phyloP scores from a whole-genome alignment of 1,284 basidiomycete genomes.

The Cystobasidiaceae sp. region DNA sequence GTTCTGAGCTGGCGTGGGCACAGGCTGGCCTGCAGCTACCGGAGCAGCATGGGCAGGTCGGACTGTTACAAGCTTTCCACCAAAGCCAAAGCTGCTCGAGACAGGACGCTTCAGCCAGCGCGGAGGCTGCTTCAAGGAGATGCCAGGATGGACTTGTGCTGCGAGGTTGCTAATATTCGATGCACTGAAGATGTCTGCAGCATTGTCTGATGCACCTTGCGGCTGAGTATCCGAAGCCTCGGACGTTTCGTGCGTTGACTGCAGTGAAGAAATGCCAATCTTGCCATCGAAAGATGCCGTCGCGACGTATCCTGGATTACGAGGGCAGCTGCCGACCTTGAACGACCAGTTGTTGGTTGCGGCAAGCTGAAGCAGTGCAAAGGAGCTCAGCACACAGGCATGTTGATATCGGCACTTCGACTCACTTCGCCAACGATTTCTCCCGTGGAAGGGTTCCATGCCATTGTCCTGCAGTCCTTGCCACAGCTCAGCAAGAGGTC shows the following conservation, averaged over 20 bases:
- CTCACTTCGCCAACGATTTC: conserved; percentile 82
- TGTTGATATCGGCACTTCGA: no score
- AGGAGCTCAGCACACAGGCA: no score
- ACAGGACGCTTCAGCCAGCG: conserved; percentile 89
- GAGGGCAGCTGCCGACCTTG: conserved; percentile 94
- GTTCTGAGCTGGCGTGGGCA: conserved; percentile 51
- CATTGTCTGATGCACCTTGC: conserved; percentile 53
- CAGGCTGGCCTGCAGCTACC: conserved; percentile 59
- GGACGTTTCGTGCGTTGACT: conserved; percentile 69
- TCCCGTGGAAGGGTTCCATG: conserved; percentile 91
- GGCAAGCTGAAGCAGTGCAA: conserved; percentile 68
- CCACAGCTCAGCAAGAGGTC: conserved; percentile 90
- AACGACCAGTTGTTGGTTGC: conserved; percentile 94
- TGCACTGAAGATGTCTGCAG: conserved; percentile 63
- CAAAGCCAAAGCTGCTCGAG: conserved; percentile 83
- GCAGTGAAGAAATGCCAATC: conserved; percentile 78
- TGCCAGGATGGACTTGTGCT: conserved; percentile 47
- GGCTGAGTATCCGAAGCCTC: conserved; percentile 39
- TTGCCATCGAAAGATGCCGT: conserved; percentile 76
- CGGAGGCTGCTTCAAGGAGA: conserved; percentile 83
- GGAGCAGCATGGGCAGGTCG: conserved; percentile 57
- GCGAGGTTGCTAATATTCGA: conserved; percentile 34
- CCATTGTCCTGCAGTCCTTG: conserved; percentile 91
- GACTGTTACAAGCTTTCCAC: conserved; percentile 68
- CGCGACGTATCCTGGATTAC: conserved; percentile 87